phyloP scores from a whole-genome alignment of 495 filamentous ascomycete species.

The Aspergillus funiculosus region DNA sequence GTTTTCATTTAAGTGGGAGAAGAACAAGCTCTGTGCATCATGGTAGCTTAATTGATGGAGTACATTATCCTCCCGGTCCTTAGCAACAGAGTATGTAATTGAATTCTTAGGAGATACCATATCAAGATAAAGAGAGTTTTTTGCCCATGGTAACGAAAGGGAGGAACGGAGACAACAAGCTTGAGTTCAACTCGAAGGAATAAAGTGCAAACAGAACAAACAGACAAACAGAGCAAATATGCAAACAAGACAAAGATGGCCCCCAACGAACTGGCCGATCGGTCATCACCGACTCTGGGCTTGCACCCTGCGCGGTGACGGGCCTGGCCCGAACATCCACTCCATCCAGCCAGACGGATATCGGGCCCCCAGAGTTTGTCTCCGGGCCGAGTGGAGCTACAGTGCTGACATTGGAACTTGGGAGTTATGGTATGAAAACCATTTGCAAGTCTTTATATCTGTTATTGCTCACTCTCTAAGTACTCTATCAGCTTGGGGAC shows the following conservation, averaged over 20 bases:
- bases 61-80: constrained; percentile 42
- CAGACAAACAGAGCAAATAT: too few species aligned
- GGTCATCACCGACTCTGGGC: constrained; percentile 39
- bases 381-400: constrained; percentile 32
- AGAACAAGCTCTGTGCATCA: neutral
- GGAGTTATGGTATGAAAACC: constrained; percentile 15
- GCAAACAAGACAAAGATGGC: too few species aligned
- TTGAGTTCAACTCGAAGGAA: too few species aligned
- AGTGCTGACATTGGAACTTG: constrained; percentile 35
- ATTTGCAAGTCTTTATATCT: constrained; percentile 12
- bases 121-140: too few species aligned
- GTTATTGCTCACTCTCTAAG: constrained; percentile 1
- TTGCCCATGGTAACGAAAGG: too few species aligned
- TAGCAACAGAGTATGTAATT: neutral
- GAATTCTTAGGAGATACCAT: too few species aligned
- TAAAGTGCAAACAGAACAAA: too few species aligned
- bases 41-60: constrained; percentile 15
- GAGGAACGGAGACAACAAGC: too few species aligned
- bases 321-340: constrained; percentile 20
- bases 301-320: constrained; percentile 26
- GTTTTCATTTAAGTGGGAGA: neutral
- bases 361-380: constrained; percentile 36
- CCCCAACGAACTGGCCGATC: constrained; percentile 15
- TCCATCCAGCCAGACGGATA: constrained; percentile 33
- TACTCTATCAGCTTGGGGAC: constrained; percentile 25